Conservation (phyloP, 257 asterid genomes). For the Solanum dulcamara region DNA sequence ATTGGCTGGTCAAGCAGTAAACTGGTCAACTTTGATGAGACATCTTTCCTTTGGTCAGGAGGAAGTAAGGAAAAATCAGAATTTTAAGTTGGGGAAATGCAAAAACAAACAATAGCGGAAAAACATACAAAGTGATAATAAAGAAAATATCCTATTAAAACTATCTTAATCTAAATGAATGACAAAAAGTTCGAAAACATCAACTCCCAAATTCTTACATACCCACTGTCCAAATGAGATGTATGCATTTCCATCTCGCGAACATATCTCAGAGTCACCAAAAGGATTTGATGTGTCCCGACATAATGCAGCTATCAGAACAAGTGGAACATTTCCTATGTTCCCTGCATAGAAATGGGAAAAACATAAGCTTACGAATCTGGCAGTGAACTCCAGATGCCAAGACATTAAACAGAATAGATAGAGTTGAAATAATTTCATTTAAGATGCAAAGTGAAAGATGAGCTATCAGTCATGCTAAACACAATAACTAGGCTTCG, state of each 20-base stretch:
- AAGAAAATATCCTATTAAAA: not conserved
- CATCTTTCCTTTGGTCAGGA: not conserved
- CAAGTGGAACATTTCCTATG: slow-evolving; percentile 98
- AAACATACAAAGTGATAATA: not conserved
- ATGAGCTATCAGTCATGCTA: not conserved
- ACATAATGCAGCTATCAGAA: slow-evolving; percentile 84
- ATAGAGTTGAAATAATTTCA: not conserved
- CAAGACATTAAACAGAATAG: not conserved
- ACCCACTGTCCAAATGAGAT: slow-evolving; percentile 99
- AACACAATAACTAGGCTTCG: not conserved
- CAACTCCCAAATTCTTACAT: slow-evolving; percentile 8
- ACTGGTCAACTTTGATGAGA: not conserved
- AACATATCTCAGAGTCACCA: slow-evolving; percentile 61
- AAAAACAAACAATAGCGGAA: not conserved
- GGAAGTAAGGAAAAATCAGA: not conserved
- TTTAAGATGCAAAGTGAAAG: not conserved
- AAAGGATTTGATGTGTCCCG: slow-evolving; percentile 89
- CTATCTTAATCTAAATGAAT: not conserved
- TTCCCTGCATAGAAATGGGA: slow-evolving; percentile 41
- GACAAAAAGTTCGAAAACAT: not conserved
- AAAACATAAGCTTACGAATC: not conserved
- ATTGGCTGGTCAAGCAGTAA: not conserved
- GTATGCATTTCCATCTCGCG: slow-evolving; percentile 96
- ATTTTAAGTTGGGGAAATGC: not conserved
- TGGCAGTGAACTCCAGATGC: not conserved